A percentile compares a stretch with the other conserved stretches of the same genome.
phyloP scores from a whole-genome alignment of 495 filamentous ascomycete species.

The Penicillium coprophilum region DNA sequence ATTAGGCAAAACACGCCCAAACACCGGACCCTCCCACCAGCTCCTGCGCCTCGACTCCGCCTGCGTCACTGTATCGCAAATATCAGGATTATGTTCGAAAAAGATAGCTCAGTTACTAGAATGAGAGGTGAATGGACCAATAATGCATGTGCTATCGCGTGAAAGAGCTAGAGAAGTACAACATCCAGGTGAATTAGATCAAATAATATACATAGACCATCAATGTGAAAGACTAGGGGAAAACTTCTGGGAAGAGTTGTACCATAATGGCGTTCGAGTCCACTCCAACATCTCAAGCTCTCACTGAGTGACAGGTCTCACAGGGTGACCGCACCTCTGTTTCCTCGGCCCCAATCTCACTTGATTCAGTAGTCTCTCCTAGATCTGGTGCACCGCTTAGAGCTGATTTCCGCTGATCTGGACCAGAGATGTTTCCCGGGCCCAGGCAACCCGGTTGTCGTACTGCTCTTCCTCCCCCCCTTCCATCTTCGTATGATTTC shows the following conservation, averaged over 20 bases:
- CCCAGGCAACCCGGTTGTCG: conserved; percentile 83
- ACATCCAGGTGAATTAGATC: conserved; percentile 24
- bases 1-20: conserved; percentile 24
- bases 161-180: conserved; percentile 27
- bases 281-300: neutral
- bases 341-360: neutral
- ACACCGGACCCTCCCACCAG: conserved; percentile 18
- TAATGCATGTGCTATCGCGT: conserved; percentile 15
- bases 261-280: conserved; percentile 1
- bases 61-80: conserved; percentile 3
- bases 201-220: conserved; percentile 41
- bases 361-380: conserved; percentile 5
- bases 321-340: too few species aligned
- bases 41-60: conserved; percentile 9
- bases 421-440: conserved; percentile 51
- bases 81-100: too few species aligned
- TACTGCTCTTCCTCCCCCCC: conserved; percentile 67
- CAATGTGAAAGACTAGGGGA: conserved; percentile 10
- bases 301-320: neutral
- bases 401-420: conserved; percentile 31
- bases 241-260: conserved; percentile 2
- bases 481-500: conserved; percentile 83
- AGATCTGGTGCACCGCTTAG: conserved; percentile 36
- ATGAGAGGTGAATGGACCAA: neutral
- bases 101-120: neutral